These are phyloP conservation scores for Alternaria sp. DNA, from an alignment of 2,329 filamentous ascomycete species.

Conservation along the genomic window DNA sequence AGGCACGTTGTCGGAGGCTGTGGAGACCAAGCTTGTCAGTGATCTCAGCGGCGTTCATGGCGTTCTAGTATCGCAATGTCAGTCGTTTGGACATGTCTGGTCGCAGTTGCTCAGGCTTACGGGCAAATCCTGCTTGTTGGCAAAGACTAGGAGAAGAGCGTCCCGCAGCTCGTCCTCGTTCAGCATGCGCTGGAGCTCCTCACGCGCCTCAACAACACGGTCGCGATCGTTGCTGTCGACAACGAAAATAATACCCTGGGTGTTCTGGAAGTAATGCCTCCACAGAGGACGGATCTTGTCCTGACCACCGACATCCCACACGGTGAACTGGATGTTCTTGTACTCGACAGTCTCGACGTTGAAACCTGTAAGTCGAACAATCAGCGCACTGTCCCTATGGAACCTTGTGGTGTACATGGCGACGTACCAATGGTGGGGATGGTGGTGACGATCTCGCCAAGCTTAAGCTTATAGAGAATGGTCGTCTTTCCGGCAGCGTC, in stretches of 20 bases:
- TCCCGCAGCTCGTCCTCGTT: conserved; percentile 98
- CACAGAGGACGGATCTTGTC: conserved; percentile 98
- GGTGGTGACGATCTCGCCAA: conserved; percentile 96
- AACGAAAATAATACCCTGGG: conserved; percentile 98
- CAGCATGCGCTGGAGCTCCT: conserved; percentile 95
- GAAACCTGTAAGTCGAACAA: conserved; percentile 66
- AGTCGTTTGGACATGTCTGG: conserved; percentile 18
- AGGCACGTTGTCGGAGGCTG: conserved; percentile 97
- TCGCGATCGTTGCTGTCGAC: conserved; percentile 93
- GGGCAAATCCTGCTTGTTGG: conserved; percentile 96
- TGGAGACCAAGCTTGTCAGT: conserved; percentile 99
- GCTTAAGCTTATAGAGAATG: conserved; percentile 98
- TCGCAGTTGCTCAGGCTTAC: conserved; percentile 61
- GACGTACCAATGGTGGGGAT: conserved; percentile 86
- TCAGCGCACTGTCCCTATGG: conserved; percentile 34
- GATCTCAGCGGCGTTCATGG: conserved; percentile 99
- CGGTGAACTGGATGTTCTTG: conserved; percentile 99
- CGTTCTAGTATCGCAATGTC: conserved; percentile 70
- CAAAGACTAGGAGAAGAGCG: conserved; percentile 91
- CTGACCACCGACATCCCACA: conserved; percentile 98
- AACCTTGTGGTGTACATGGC: conserved; percentile 13
- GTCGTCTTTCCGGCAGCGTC: conserved; percentile 98
- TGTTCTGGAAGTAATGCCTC: conserved; percentile 97
- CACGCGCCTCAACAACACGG: conserved; percentile 90
- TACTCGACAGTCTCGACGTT: conserved; percentile 99